These are phyloP conservation scores for Solanum rostratum DNA, from an alignment of 257 asterid species.

Conservation along the genomic window DNA sequence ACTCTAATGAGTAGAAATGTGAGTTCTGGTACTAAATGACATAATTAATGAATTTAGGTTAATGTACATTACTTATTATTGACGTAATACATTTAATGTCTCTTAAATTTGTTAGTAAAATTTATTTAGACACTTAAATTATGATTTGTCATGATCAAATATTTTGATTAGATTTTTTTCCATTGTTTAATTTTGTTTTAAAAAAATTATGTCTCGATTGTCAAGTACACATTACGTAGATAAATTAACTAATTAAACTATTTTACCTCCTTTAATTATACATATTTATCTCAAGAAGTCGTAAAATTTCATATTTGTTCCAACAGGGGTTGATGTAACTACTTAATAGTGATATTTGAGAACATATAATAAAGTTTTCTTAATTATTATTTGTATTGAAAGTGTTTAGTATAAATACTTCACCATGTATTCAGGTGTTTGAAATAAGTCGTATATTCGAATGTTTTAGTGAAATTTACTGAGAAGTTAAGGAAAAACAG, in stretches of 20 bases:
- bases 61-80: background rate
- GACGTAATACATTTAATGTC: background rate
- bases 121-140: background rate
- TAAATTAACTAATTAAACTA: background rate
- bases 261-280: background rate
- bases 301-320: background rate
- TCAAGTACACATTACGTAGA: background rate
- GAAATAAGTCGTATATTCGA: background rate
- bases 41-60: background rate
- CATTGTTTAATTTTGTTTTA: no score
- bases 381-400: background rate
- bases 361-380: background rate
- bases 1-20: background rate
- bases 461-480: background rate
- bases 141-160: background rate
- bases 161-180: no score
- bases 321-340: background rate
- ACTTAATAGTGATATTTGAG: background rate
- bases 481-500: background rate
- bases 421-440: background rate
- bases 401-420: background rate
- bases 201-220: no score
- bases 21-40: background rate
- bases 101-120: background rate
- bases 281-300: background rate